Conservation (phyloP, 495 filamentous ascomycete species). For the Aspergillus carlsbadensis region DNA sequence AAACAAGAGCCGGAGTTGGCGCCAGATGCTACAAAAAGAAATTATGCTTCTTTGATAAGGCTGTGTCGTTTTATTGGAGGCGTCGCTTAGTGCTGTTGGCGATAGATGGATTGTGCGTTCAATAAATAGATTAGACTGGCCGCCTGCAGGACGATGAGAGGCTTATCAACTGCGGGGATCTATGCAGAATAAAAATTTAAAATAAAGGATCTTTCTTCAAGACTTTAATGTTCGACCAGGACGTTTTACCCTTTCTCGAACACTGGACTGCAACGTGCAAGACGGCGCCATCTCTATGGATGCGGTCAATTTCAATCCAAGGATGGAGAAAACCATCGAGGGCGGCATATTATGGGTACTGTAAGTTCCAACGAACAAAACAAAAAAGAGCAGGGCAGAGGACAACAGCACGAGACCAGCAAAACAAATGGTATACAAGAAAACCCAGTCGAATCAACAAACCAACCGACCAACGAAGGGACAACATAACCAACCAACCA, state of each 20-base stretch:
- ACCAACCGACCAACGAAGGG: no score
- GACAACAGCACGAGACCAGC: no score
- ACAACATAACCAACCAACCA: background rate
- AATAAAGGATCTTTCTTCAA: no score
- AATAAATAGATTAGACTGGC: background rate
- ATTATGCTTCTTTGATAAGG: slow-evolving; percentile 17
- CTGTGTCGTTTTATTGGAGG: slow-evolving; percentile 18
- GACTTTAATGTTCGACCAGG: no score
- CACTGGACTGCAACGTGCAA: background rate
- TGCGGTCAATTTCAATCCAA: no score
- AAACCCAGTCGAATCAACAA: no score
- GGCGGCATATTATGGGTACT: no score
- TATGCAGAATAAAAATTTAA: background rate
- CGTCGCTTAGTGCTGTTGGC: slow-evolving; percentile 6
- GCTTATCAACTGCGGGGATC: background rate
- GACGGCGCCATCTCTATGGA: no score
- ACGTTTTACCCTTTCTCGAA: background rate
- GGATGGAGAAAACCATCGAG: no score
- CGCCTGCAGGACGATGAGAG: background rate
- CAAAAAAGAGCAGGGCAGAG: no score
- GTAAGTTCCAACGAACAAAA: no score
- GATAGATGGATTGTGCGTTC: background rate
- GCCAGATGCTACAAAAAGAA: background rate
- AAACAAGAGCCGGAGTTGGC: background rate
- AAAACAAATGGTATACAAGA: no score